phyloP scores from a whole-genome alignment of 2,329 filamentous ascomycete species.

The Cadophora sp. region DNA sequence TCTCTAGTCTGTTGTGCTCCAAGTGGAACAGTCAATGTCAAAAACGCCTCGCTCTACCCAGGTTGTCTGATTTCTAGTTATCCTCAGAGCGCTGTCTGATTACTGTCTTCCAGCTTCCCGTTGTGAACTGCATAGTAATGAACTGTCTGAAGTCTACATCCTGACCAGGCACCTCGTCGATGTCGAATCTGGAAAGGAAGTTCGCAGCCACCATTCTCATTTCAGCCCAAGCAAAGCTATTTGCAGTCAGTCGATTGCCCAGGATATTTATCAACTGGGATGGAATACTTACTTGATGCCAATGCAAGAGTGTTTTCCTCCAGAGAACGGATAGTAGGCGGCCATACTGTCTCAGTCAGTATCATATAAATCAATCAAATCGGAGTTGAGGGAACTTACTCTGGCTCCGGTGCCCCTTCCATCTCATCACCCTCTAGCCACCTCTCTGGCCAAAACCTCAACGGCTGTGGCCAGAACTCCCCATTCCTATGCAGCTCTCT shows the following conservation, averaged over 20 bases:
- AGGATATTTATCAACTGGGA: background rate
- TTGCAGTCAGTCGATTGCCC: background rate
- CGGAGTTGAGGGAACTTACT: slow-evolving; percentile 5
- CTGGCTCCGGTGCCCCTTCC: slow-evolving; percentile 12
- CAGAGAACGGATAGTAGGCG: slow-evolving; percentile 30
- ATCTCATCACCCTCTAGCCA: slow-evolving; percentile 12
- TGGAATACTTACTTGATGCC: slow-evolving; percentile 33
- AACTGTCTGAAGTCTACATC: slow-evolving; percentile 39
- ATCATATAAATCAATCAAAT: background rate
- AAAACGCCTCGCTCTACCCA: background rate
- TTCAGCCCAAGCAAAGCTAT: slow-evolving; percentile 38
- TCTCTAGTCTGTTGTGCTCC: background rate
- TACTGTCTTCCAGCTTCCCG: slow-evolving; percentile 20
- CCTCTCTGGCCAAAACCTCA: slow-evolving; percentile 25
- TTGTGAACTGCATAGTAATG: slow-evolving; percentile 41
- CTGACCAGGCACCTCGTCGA: slow-evolving; percentile 37
- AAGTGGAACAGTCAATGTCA: background rate
- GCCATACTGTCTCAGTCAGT: slow-evolving; percentile 11
- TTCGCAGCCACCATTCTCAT: slow-evolving; percentile 40
- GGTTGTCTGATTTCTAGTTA: background rate
- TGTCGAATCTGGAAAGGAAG: slow-evolving; percentile 37
- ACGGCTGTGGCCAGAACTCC: slow-evolving; percentile 19
- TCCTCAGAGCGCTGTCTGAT: background rate
- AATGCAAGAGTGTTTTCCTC: slow-evolving; percentile 40
- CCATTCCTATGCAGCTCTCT: slow-evolving; percentile 12